Evolutionary conservation across 768 basidiomycete genomes (phyloP), one percentile per base, ranked within the genome.

Genomic region (Termitomyces sp.): DNA sequence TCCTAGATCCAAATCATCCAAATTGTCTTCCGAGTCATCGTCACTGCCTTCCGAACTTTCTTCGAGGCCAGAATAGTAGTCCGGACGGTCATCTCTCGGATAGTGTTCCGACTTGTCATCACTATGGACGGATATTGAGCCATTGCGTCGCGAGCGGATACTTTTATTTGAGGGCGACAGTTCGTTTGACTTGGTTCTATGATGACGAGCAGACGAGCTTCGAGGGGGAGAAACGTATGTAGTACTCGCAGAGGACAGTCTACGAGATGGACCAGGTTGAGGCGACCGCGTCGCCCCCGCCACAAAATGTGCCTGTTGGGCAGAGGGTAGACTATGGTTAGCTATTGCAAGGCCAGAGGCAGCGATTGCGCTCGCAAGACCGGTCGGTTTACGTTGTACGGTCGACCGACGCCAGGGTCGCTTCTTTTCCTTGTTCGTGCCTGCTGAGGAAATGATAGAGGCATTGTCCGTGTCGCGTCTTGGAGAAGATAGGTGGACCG

Each of bases 311-410:
- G 76, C 70, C 46, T 76, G 74, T 16, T 79, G 79, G 19, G 79
- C 78, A 5, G 79, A 70, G 2, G 76, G 75, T 54, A 83, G 67
- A 1, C 73, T 74, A 0, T 82, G 73, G 59, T 83, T 81, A 11
- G 83, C 81, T 79, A 89, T 87, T 45, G 84, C 79, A 30, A 86
- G 71, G 17, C 86, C 83, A 17, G 83, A 83, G 2, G 84, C 82
- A 1, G 86, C 85, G 49, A 88, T 76, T 1, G 86, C 87, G 51
- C 79, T 77, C 4, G 88, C 86, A n/a, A 88, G 76, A 23, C 83
- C 81, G 0, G 80, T 77, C 2, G 82, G 79, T 63, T 81, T 83
- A 37, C 74, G 71, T 35, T 71, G 69, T 46, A 68, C 71, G 2
- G 75, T 69, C 4, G 70, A 59, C 40, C 76, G 70, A 35, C 71